A percentile compares a stretch with the other conserved stretches of the same genome.
These are phyloP conservation scores for Aspergillus tanneri DNA, from an alignment of 2,329 filamentous ascomycete species.

Conservation along the genomic window DNA sequence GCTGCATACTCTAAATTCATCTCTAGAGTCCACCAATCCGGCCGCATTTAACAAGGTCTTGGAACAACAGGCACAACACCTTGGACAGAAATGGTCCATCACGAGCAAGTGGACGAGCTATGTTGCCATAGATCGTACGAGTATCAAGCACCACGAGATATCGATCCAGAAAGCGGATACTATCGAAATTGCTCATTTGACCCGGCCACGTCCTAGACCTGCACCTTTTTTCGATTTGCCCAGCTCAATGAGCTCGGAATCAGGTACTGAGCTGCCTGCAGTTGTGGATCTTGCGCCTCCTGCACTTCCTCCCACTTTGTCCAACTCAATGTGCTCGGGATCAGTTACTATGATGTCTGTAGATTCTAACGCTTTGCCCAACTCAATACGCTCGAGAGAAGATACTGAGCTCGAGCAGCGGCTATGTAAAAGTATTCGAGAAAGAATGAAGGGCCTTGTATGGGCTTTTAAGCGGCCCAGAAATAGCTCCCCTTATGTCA, in stretches of 20 bases:
- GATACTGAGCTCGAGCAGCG: too few relatives aligned
- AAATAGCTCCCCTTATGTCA: too few relatives aligned
- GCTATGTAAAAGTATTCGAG: too few relatives aligned
- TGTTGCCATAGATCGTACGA: background rate
- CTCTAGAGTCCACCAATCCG: background rate
- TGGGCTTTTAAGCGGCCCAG: too few relatives aligned
- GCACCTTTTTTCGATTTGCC: too few relatives aligned
- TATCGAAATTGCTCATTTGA: background rate
- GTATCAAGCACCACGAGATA: background rate
- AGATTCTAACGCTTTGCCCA: background rate
- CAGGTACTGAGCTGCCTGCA: too few relatives aligned
- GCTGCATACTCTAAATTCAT: background rate
- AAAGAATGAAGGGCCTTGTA: too few relatives aligned
- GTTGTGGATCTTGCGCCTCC: too few relatives aligned
- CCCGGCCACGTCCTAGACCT: background rate
- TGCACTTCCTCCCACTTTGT: too few relatives aligned
- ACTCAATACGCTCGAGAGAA: too few relatives aligned
- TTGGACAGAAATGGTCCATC: background rate
- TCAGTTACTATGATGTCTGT: background rate
- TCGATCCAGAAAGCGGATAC: background rate
- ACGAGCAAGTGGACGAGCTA: slow-evolving; percentile 1
- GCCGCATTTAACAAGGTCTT: background rate
- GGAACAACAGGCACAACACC: background rate
- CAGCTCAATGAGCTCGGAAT: too few relatives aligned
- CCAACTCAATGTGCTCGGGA: too few relatives aligned